Conservation (phyloP, 1,284 basidiomycete species). For the Chondrostereum purpureum region DNA sequence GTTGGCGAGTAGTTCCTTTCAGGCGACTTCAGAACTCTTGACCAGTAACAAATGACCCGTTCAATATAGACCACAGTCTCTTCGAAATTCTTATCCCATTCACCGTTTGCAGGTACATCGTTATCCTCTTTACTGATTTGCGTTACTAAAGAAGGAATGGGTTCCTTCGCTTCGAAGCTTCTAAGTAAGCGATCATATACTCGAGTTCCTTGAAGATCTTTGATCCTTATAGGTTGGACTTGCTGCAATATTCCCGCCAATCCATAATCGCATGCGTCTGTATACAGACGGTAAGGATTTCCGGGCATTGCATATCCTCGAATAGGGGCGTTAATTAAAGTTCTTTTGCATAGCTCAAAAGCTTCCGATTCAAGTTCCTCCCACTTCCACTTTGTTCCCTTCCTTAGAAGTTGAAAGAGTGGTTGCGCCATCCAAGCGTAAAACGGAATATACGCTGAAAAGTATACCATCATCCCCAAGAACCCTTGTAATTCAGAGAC, state of each 20-base stretch:
- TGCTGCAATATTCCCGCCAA: conserved; percentile 3
- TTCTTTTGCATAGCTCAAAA: neutral
- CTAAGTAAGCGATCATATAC: neutral
- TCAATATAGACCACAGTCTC: neutral
- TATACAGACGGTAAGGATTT: neutral
- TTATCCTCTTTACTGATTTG: neutral
- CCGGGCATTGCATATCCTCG: neutral
- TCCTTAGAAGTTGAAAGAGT: neutral
- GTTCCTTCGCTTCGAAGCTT: neutral
- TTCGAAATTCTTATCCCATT: no score
- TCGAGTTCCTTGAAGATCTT: neutral
- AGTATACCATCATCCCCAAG: no score
- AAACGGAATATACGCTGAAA: no score
- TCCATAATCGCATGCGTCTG: neutral
- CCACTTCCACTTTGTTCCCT: conserved; percentile 1
- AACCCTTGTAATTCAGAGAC: neutral
- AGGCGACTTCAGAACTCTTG: no score
- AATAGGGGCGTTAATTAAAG: neutral
- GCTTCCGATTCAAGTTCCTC: neutral
- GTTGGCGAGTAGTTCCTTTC: neutral
- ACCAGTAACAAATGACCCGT: neutral
- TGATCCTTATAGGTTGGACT: conserved; percentile 1
- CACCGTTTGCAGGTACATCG: neutral
- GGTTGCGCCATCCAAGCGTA: no score
- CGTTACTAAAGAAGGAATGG: neutral